Conservation (phyloP, 176 grass and related monocot genomes). For the Avena atlantica region DNA sequence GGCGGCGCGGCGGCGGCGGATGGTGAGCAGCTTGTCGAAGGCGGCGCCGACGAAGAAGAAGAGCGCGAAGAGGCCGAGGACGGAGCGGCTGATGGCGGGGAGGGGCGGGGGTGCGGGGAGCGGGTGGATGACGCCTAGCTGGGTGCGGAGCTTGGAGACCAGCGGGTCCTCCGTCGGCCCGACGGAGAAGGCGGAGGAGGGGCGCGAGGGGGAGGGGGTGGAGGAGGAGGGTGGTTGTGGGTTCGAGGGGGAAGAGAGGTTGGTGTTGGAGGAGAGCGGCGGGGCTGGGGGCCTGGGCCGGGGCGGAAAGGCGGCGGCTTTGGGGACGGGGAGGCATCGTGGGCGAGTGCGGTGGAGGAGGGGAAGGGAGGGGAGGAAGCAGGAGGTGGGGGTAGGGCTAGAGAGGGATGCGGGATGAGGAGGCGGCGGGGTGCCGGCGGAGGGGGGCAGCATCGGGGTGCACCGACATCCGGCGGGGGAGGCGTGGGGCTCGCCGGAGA, state of each 20-base stretch:
- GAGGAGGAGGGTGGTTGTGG: neutral
- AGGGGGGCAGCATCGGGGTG: slow-evolving; percentile 57
- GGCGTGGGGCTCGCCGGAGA: slow-evolving; percentile 21
- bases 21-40: slow-evolving; percentile 87
- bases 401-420: neutral
- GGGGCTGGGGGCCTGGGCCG: neutral
- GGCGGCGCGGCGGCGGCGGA: slow-evolving; percentile 64
- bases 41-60: slow-evolving; percentile 97
- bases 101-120: slow-evolving; percentile 70
- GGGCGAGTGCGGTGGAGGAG: neutral
- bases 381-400: slow-evolving; percentile 21
- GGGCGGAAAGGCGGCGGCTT: slow-evolving; percentile 35
- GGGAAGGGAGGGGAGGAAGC: neutral
- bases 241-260: neutral
- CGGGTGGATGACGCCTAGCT: slow-evolving; percentile 94
- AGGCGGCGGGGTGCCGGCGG: slow-evolving; percentile 45
- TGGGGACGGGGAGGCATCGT: slow-evolving; percentile 3
- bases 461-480: slow-evolving; percentile 54
- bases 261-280: neutral
- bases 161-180: slow-evolving; percentile 66
- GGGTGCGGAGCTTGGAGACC: slow-evolving; percentile 86
- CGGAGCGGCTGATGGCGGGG: slow-evolving; percentile 58
- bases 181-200: slow-evolving; percentile 31
- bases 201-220: slow-evolving; percentile 4
- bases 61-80: slow-evolving; percentile 81